Evolutionary conservation across 2,329 filamentous ascomycete genomes (phyloP), one percentile per base, ranked within the genome.

Genomic region (Epichloe typhina): DNA sequence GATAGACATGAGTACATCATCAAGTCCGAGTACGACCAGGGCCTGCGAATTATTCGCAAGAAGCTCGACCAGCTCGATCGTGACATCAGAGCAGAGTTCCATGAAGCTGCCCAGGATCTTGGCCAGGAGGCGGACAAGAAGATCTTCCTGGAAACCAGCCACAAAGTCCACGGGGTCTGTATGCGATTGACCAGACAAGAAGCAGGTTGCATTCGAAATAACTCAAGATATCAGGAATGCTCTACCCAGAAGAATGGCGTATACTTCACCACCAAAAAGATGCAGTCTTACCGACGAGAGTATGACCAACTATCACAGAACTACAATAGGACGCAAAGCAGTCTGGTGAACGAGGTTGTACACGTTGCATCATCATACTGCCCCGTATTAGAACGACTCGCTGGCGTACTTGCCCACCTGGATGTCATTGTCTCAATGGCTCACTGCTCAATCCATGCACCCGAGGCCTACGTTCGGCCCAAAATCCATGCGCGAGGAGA

Each of bases 211-310:
- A 98, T 98, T 59, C 84, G 93, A 54, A 94, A 94, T 68, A 95
- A 93, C 63, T 83, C 81, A 53, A 76, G 82, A 47, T 98, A 97
- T 61, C 85, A 91, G 61, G 93, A 98, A 67, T 95, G 89, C 65
- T 95, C 90, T 0, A 98, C 94, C 0, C 93, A 97, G 69, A 98
- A 98, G 76, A 98, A 96, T 64, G 93, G 93, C 42, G 93, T 97
- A 50, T 98, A 93, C 71, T 98, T 98, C 67, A 97, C 93, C 1
- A 98, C 93, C 3, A 82, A 81, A 82, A 82, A 77, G 35, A 74
- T 98, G 59, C 84, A 89, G 62, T 77, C 82, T 26, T 79, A 90
- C 60, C 84, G 93, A 35, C 81, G 91, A 49, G 91, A 98, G 61
- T 89, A 95, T 58, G 91, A 98, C 62, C 90, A 97, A 66, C 76